These are phyloP conservation scores for Boletellus deceptivus DNA, from an alignment of 1,284 basidiomycete genomes.

Conservation along the genomic window DNA sequence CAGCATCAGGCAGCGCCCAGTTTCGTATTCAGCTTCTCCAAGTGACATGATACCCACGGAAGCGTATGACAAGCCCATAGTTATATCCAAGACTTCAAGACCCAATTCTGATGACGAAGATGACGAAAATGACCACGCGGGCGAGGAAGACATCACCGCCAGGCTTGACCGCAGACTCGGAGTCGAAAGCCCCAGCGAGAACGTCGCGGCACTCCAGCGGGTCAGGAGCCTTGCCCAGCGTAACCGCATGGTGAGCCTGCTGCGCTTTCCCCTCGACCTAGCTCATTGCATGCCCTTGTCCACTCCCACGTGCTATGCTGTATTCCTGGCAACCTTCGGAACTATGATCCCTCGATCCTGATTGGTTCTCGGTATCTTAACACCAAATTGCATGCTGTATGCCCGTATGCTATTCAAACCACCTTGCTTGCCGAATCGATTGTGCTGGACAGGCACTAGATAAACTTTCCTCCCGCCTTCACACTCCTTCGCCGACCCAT, in stretches of 20 bases:
- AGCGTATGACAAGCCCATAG: slow-evolving; percentile 26
- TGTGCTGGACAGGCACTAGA: slow-evolving; percentile 53
- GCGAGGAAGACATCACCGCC: slow-evolving; percentile 66
- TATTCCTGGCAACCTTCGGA: slow-evolving; percentile 19
- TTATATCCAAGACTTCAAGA: slow-evolving; percentile 30
- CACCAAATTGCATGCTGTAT: slow-evolving; percentile 3
- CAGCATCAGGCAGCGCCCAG: slow-evolving; percentile 42
- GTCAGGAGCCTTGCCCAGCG: slow-evolving; percentile 67
- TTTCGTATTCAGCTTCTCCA: slow-evolving; percentile 29
- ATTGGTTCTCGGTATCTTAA: slow-evolving; percentile 3
- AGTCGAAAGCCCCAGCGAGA: slow-evolving; percentile 44
- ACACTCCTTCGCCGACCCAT: slow-evolving; percentile 41
- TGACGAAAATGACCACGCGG: slow-evolving; percentile 63
- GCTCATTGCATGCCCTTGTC: slow-evolving; percentile 21
- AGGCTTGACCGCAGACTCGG: slow-evolving; percentile 47
- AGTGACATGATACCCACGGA: slow-evolving; percentile 36
- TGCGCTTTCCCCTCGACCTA: slow-evolving; percentile 6
- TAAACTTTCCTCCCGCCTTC: slow-evolving; percentile 57
- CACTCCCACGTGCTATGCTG: slow-evolving; percentile 24
- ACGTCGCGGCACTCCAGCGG: slow-evolving; percentile 57
- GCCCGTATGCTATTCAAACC: slow-evolving; percentile 24
- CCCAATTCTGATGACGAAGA: slow-evolving; percentile 43
- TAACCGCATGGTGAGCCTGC: slow-evolving; percentile 59
- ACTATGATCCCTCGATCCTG: slow-evolving; percentile 1
- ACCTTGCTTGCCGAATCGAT: slow-evolving; percentile 14